Evolutionary conservation across 2,329 filamentous ascomycete genomes (phyloP).

Genomic region (Trichoderma semiorbis): DNA sequence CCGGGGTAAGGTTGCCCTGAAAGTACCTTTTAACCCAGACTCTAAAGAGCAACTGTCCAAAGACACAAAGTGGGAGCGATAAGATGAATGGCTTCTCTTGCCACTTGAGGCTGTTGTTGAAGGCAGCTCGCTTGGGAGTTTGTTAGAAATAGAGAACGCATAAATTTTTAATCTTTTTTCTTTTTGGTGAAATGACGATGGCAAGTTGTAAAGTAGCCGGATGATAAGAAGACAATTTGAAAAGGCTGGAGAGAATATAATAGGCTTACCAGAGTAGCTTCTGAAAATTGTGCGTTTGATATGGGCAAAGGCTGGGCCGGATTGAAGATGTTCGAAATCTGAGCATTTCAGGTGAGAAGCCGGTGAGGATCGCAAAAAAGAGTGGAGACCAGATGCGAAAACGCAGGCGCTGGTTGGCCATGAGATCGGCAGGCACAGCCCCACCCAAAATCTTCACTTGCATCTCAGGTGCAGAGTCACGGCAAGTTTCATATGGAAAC

Average conservation of each 20-base stretch:
- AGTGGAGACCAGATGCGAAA: not conserved
- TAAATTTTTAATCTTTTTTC: not conserved
- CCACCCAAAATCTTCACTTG: conserved; percentile 14
- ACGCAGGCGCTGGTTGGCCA: conserved; percentile 13
- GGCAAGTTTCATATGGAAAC: not conserved
- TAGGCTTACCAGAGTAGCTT: not conserved
- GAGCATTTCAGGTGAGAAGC: conserved; percentile 1
- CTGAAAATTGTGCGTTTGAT: not conserved
- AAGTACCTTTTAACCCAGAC: conserved; percentile 1
- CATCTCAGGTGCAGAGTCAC: conserved; percentile 8
- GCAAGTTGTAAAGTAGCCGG: not conserved
- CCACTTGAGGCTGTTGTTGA: not conserved
- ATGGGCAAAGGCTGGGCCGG: not conserved
- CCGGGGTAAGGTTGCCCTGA: conserved; percentile 5
- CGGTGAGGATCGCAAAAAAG: not conserved
- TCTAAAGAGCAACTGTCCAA: not conserved
- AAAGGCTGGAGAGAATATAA: not conserved
- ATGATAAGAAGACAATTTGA: not conserved
- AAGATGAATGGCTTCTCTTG: not conserved
- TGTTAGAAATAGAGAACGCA: not conserved
- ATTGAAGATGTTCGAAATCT: not conserved
- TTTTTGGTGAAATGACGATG: not conserved
- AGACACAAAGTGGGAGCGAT: not conserved
- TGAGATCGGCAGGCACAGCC: not conserved
- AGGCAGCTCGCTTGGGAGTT: not conserved